phyloP scores from a whole-genome alignment of 2,329 filamentous ascomycete species.

The Ampelomyces quisqualis region DNA sequence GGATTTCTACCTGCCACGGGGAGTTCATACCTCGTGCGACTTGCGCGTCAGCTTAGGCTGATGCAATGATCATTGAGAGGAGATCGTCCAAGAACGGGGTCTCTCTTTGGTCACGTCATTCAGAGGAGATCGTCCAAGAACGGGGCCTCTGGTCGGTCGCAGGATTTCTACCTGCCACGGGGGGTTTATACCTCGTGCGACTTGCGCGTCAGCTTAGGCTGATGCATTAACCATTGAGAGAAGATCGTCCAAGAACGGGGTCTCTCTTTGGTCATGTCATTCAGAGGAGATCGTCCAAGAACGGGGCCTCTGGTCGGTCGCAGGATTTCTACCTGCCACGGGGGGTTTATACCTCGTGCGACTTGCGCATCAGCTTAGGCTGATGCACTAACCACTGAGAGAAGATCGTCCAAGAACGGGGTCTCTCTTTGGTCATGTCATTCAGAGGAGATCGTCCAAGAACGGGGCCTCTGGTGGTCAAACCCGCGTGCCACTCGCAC shows the following conservation, averaged over 20 bases:
- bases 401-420: background rate
- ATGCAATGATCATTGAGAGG: background rate
- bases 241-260: background rate
- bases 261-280: too few relatives aligned
- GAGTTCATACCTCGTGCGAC: background rate
- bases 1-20: background rate
- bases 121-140: too few relatives aligned
- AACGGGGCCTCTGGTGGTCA: background rate
- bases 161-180: too few relatives aligned
- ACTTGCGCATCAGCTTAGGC: too few relatives aligned
- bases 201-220: too few relatives aligned
- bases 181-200: too few relatives aligned
- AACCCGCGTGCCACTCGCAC: background rate
- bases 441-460: background rate
- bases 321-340: too few relatives aligned
- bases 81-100: background rate
- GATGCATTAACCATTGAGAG: background rate
- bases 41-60: background rate
- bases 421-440: background rate
- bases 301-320: too few relatives aligned
- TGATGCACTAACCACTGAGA: background rate
- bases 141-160: too few relatives aligned
- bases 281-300: too few relatives aligned
- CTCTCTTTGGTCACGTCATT: too few relatives aligned
- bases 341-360: too few relatives aligned